Base-by-base conservation (phyloP, 192 early-diverging fungal species). In the Allomyces javanicus region DNA sequence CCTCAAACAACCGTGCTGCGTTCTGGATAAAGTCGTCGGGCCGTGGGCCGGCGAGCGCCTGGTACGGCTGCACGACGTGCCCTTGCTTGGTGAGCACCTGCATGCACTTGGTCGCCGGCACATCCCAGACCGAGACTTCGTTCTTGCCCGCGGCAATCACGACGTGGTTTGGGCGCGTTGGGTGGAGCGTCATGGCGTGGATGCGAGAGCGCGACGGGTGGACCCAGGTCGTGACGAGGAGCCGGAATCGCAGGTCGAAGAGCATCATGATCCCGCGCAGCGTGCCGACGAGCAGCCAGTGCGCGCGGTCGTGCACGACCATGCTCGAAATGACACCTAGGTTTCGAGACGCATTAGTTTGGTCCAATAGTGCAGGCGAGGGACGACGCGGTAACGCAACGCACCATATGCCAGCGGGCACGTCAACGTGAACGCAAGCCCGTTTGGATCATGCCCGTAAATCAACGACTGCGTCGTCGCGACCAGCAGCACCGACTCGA, bases 51-150 rank as follows among this genome's bases (percentile, higher is more conserved):
- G 50, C 50, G 12, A 58, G 17, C 17, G 50, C 17, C 50, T 58
- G 21, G 12, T 58, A 40, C 33, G 33, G 33, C 21, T 58, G 17
- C 12, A 58, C 50, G 50, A 21, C 17, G 50, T 58, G 50, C 10
- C 50, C 50, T 12, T 58, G 17, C 50, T 58, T 14, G 0, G 50
- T 21, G 82, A 81, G 91, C 3, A 89, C 80, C 70, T 91, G 82
- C 17, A 74, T 67, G 72, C 89, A 92, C 63, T 81, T 73, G 17
- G 78, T 69, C n/a, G 74, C 73, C 25, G 85, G 84, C 61, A 93
- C 77, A 71, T 93, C 84, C 91, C 91, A 93, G 0, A 88, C 70
- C n/a, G 85, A 85, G 11, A 91, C 72, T 66, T 93, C 89, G 65
- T 86, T 84, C 22, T 81, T 78, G 19, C 85, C 84, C 7, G 90